Percentiles rank a stretch among this genome's conserved stretches.
phyloP scores from a whole-genome alignment of 2,329 filamentous ascomycete genomes.

The Aspergillus intermedius region DNA sequence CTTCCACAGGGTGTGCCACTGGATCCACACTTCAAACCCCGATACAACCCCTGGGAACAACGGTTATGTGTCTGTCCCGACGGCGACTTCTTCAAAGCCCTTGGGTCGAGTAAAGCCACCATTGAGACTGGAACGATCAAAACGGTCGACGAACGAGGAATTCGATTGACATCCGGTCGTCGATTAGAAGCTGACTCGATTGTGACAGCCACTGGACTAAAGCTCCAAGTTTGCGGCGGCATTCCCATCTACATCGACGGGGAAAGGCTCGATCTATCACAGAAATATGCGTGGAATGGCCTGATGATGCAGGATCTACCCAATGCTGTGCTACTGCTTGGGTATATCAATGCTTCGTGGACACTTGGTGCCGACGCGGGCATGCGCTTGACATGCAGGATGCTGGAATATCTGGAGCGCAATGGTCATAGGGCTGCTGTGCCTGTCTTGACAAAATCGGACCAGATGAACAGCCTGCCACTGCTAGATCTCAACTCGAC shows the following conservation, averaged over 20 bases:
- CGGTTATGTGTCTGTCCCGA: slow-evolving; percentile 60
- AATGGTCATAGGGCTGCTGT: slow-evolving; percentile 3
- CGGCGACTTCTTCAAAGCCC: slow-evolving; percentile 49
- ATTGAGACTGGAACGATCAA: slow-evolving; percentile 49
- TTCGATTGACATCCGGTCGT: slow-evolving; percentile 38
- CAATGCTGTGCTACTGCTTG: slow-evolving; percentile 28
- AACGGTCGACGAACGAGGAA: slow-evolving; percentile 38
- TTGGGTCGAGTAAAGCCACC: slow-evolving; percentile 41
- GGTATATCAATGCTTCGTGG: slow-evolving; percentile 32
- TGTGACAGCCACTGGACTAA: slow-evolving; percentile 35
- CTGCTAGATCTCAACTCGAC: slow-evolving; percentile 22
- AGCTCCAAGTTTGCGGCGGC: slow-evolving; percentile 25
- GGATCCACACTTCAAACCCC: slow-evolving; percentile 56
- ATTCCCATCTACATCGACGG: slow-evolving; percentile 24
- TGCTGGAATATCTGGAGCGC: slow-evolving; percentile 19
- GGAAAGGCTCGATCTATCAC: slow-evolving; percentile 11
- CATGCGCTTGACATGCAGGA: slow-evolving; percentile 20
- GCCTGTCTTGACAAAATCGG: slow-evolving; percentile 7
- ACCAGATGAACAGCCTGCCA: slow-evolving; percentile 4
- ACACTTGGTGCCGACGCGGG: slow-evolving; percentile 32
- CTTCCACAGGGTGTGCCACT: slow-evolving; percentile 41
- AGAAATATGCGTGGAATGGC: slow-evolving; percentile 30
- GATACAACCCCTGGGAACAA: slow-evolving; percentile 62
- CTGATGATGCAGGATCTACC: slow-evolving; percentile 33
- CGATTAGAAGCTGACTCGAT: slow-evolving; percentile 29